phyloP scores from a whole-genome alignment of 306 rosid genomes.

The Rosa lucieae region DNA sequence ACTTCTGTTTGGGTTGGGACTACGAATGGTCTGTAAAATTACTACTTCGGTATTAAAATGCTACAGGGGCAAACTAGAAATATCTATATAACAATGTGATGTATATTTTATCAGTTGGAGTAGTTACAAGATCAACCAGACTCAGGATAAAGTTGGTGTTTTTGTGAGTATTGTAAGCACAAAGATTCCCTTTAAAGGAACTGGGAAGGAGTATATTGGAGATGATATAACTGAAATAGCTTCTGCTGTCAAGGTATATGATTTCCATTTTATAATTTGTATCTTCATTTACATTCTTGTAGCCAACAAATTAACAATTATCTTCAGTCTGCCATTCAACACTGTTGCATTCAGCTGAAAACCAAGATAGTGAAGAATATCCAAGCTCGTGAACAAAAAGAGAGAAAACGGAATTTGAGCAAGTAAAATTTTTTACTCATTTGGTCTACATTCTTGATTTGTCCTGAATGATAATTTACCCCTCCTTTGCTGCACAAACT shows the following conservation, averaged over 20 bases:
- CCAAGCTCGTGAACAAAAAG: slow-evolving; percentile 98
- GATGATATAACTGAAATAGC: slow-evolving; percentile 96
- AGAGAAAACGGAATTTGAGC: slow-evolving; percentile 91
- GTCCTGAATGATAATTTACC: slow-evolving; percentile 7
- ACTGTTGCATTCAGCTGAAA: slow-evolving; percentile 90
- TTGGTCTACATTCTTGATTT: slow-evolving; percentile 22
- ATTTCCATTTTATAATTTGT: slow-evolving; percentile 24
- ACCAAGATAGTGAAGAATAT: slow-evolving; percentile 88
- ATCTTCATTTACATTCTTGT: slow-evolving; percentile 5
- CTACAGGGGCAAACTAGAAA: background rate
- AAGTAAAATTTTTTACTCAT: slow-evolving; percentile 38
- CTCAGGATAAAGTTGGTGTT: slow-evolving; percentile 93
- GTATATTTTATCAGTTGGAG: slow-evolving; percentile 58
- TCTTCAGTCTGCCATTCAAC: slow-evolving; percentile 88
- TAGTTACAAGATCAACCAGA: slow-evolving; percentile 91
- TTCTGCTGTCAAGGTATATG: slow-evolving; percentile 82
- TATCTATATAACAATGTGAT: slow-evolving; percentile 11
- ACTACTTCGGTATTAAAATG: background rate
- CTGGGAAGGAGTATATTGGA: slow-evolving; percentile 98
- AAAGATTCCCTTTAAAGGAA: slow-evolving; percentile 96
- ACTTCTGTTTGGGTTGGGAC: background rate
- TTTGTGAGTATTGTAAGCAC: slow-evolving; percentile 95
- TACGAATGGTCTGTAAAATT: too few species aligned
- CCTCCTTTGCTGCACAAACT: slow-evolving; percentile 17
- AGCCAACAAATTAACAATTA: slow-evolving; percentile 17